Base-by-base conservation (phyloP, 2,329 filamentous ascomycete species). In the Xylariaceae sp. region DNA sequence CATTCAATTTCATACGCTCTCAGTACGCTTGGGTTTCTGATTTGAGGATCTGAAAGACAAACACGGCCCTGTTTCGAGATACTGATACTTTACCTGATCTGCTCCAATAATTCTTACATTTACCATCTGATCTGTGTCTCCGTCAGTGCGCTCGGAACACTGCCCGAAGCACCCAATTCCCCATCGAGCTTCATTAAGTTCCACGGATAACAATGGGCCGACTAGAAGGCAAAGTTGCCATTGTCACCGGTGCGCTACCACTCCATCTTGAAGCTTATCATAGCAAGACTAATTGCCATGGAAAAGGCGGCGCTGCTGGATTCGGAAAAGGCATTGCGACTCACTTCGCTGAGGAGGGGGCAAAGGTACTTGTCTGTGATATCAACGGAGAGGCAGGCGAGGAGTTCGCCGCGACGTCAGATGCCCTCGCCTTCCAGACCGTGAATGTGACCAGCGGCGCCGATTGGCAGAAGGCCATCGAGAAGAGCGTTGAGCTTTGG, bases 311-410 rank as follows among this genome's bases (percentile, higher is more conserved):
- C 7, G 79, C 76, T 2, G 78, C 75, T 9, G 81, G 81, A 2
- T 85, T 85, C 50, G 81, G 81, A 41, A 76, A 73, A 42, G 79
- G 73, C 26, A 83, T 84, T 39, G 74, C 74, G 0, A 64, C 71
- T 41, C 75, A 76, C 41, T 83, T 83, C 57, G 67, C 72, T 4
- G 57, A 69, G 18, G 79, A 85, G 61, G 81, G 81, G 30, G 73
- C 72, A 37, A 72, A 72, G 47, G 79, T 85, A 26, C 59, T 85
- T 38, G 74, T 85, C 39, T 76, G 76, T 2, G 81, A 85, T 57
- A 67, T 85, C 44, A 75, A 78, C 22, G 63, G 72, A 13, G 61
- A 69, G 4, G 71, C 72, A 0, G 80, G 79, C 2, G 60, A 67
- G 42, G 59, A 65, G 4, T 67, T 72, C 1, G 76, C 76, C 18